phyloP scores from a whole-genome alignment of 2,329 filamentous ascomycete species.

The Verticillium albo-atrum region DNA sequence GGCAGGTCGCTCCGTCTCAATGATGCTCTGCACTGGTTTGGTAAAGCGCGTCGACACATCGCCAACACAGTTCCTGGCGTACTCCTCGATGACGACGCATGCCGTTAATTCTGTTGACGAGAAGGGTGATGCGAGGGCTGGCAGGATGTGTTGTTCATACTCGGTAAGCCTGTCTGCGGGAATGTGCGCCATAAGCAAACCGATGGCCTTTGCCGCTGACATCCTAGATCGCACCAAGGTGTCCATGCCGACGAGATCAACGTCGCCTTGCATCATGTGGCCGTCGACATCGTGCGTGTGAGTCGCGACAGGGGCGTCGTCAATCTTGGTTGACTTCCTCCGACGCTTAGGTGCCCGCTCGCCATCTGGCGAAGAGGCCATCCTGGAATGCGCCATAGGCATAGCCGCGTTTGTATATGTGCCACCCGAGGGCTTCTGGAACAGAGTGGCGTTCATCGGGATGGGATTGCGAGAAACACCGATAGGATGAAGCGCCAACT shows the following conservation, averaged over 20 bases:
- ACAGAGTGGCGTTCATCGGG: conserved; percentile 83
- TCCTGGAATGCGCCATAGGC: conserved; percentile 37
- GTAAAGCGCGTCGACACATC: conserved; percentile 55
- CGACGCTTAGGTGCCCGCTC: conserved; percentile 70
- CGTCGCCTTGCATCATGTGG: conserved; percentile 95
- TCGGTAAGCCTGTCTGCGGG: conserved; percentile 57
- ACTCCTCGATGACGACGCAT: conserved; percentile 84
- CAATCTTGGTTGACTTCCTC: conserved; percentile 78
- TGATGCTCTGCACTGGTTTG: conserved; percentile 64
- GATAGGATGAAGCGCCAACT: conserved; percentile 83
- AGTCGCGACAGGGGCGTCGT: conserved; percentile 58
- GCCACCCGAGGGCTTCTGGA: conserved; percentile 89
- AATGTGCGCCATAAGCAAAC: conserved; percentile 74
- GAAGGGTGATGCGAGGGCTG: conserved; percentile 65
- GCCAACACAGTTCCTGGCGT: conserved; percentile 56
- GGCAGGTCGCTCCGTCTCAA: conserved; percentile 75
- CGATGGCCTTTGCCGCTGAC: conserved; percentile 82
- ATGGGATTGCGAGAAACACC: conserved; percentile 88
- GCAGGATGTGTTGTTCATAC: conserved; percentile 62
- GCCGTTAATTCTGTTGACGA: conserved; percentile 84
- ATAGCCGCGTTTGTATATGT: conserved; percentile 60
- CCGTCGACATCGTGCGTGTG: conserved; percentile 94
- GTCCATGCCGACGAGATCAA: conserved; percentile 89
- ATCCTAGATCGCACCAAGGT: conserved; percentile 84
- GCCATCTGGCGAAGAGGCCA: conserved; percentile 47